Evolutionary conservation across 2,329 filamentous ascomycete genomes (phyloP).

Genomic region (Ampelomyces quisqualis): DNA sequence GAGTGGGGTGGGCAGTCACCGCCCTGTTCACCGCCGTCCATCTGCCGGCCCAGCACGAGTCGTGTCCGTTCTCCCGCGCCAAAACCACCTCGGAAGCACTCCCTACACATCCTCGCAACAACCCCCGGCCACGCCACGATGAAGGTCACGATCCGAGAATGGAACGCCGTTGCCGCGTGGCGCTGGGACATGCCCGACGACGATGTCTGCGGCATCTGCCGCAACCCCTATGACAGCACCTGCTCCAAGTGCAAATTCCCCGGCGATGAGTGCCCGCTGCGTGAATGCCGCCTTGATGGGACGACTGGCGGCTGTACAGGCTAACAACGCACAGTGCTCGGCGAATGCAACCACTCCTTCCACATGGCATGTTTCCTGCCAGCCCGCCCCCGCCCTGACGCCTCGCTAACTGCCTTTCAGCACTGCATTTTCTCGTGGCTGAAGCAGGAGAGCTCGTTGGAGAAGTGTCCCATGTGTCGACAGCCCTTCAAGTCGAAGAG

Average conservation of each 20-base stretch:
- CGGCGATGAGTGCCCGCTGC: conserved; percentile 88
- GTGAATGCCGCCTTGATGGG: conserved; percentile 56
- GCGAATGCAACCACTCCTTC: conserved; percentile 96
- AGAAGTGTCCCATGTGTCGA: conserved; percentile 96
- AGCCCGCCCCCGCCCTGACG: background rate
- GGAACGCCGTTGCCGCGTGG: conserved; percentile 95
- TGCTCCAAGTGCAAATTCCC: conserved; percentile 98
- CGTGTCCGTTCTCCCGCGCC: conserved; percentile 23
- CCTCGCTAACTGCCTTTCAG: conserved; percentile 48
- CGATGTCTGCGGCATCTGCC: conserved; percentile 97
- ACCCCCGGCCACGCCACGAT: conserved; percentile 52
- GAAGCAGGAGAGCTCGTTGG: conserved; percentile 87
- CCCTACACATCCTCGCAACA: conserved; percentile 5
- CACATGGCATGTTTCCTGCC: conserved; percentile 70
- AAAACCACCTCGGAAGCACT: no score
- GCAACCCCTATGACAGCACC: conserved; percentile 95
- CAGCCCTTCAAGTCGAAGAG: conserved; percentile 59
- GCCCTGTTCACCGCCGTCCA: conserved; percentile 17
- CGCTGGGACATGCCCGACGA: conserved; percentile 96
- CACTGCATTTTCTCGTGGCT: conserved; percentile 98
- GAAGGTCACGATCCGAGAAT: conserved; percentile 93
- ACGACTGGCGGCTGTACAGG: background rate
- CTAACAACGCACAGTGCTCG: conserved; percentile 66
- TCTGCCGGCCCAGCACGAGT: conserved; percentile 15
- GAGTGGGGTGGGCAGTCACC: conserved; percentile 11